Base-by-base conservation (phyloP, 1,284 basidiomycete genomes). In the Testicularia cyperi region DNA sequence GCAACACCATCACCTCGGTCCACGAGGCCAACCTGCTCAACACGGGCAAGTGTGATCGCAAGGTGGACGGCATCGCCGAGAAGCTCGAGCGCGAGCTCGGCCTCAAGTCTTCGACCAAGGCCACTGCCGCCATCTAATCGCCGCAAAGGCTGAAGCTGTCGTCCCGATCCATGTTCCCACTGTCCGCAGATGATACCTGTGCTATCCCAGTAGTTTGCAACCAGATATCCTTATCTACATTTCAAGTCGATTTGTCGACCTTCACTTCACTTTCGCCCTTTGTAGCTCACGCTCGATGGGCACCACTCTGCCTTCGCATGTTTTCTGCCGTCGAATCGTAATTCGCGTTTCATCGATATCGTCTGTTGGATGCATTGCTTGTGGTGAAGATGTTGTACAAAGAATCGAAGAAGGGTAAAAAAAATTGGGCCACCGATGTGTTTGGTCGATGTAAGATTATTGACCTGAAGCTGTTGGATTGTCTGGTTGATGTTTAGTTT, bases 21-120 rank as follows among this genome's bases (percentile, higher is more conserved):
- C 44, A 62, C 40, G 62, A 72, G n/a, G 58, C 61, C 40, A 58
- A 62, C 36, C 30, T 73, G 32, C 57, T 73, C 38, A 65, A 73
- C 65, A 57, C 56, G 10, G 68, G 69, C 54, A 60, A 42, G 45
- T 58, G 64, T 44, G 65, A 73, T 40, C 66, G 68, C 26, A 43
- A 57, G 27, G 68, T 73, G 13, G 65, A 70, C 35, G 71, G 71
- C 36, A 31, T 67, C 20, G 66, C 64, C 35, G 64, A 66, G 44
- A 51, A 64, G 51, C 57, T 68, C 29, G 58, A 65, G 26, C 44
- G 53, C 29, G 58, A 68, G 5, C 43, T 68, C 8, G 51, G 60
- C 15, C 38, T 68, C 40, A 47, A 40, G 29, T n/a, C n/a, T n/a
- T n/a, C n/a, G 25, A 14, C 25, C 30, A 23, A 32, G 26, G 31